Evolutionary conservation across 2,329 filamentous ascomycete genomes (phyloP).

Genomic region (Zymoseptoria pseudotritici): DNA sequence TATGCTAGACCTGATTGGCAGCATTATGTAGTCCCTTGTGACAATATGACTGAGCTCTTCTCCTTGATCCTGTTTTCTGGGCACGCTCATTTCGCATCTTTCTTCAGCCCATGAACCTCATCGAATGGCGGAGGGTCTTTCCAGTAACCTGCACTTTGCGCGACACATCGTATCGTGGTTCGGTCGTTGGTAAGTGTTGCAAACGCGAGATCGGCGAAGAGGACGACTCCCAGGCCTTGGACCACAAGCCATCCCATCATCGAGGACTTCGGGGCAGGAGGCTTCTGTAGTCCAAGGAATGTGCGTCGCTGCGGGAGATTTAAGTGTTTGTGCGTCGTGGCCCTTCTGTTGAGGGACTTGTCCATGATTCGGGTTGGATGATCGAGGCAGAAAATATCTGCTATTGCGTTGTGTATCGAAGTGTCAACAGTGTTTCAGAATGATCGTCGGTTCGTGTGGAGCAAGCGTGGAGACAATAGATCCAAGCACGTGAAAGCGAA

Average conservation of each 20-base stretch:
- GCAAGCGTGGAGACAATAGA: neutral
- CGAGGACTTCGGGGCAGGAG: conserved; percentile 23
- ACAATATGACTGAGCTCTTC: neutral
- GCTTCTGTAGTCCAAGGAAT: conserved; percentile 26
- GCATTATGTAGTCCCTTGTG: neutral
- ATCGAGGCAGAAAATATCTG: neutral
- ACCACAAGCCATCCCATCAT: conserved; percentile 28
- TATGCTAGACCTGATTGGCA: conserved; percentile 6
- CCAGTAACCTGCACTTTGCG: conserved; percentile 25
- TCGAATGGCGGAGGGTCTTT: conserved; percentile 18
- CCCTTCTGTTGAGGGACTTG: neutral
- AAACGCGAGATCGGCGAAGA: conserved; percentile 24
- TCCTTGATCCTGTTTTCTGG: neutral
- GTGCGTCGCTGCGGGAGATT: conserved; percentile 17
- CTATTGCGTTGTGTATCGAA: neutral
- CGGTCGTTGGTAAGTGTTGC: conserved; percentile 16
- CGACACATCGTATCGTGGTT: conserved; percentile 20
- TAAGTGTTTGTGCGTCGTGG: neutral
- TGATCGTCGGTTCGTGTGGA: neutral
- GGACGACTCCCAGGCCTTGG: conserved; percentile 28
- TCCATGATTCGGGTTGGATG: neutral
- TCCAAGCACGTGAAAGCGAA: neutral
- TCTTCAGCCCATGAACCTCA: conserved; percentile 10
- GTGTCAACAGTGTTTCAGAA: neutral
- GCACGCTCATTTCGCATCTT: neutral